Evolutionary conservation across 2,329 filamentous ascomycete genomes (phyloP), one percentile per base, ranked within the genome.

Genomic region (Cladosporium phlei): DNA sequence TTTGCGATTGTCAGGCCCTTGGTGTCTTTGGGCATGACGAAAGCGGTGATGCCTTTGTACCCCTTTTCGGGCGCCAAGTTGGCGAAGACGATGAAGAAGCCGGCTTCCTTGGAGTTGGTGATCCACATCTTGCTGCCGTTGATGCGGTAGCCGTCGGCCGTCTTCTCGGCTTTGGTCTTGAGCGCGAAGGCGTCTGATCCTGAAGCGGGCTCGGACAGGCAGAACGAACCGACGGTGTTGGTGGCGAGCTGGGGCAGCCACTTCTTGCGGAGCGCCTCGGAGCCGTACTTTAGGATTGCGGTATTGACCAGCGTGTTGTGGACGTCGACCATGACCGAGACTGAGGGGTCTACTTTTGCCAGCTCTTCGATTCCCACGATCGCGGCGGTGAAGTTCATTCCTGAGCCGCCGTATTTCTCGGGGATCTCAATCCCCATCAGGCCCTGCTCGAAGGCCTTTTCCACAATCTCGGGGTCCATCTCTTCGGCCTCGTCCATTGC

Each of bases 91-190:
- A 98, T 91, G 73, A 96, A 98, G 74, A 97, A 85, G 50, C 83
- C 82, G 16, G 93, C 86, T 72, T 98, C 93, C 73, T 91, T 83
- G 40, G 86, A 85, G 77, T 98, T 98, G 54, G 93, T 98, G 70
- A 98, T 98, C 93, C 93, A 98, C 93, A 98, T 98, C 80, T 98
- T 98, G 68, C 81, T 83, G 39, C 93, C 93, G 51, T 81, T 86
- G 68, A 98, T 86, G 69, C 78, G 83, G 74, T 91, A 98, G 25
- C 91, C 89, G 54, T 82, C 78, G 17, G 81, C 76, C 1, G 88
- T 93, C 75, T 90, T 87, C 48, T 80, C 83, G 33, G 93, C 93
- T 67, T 88, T 90, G 48, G 93, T 97, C 57, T 88, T 85, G 54
- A 98, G 77, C 1, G 94, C 94, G 64, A 98, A 98, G 30, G 93